phyloP scores from a whole-genome alignment of 2,329 filamentous ascomycete genomes.

The Bimuria novae-zelandiae region DNA sequence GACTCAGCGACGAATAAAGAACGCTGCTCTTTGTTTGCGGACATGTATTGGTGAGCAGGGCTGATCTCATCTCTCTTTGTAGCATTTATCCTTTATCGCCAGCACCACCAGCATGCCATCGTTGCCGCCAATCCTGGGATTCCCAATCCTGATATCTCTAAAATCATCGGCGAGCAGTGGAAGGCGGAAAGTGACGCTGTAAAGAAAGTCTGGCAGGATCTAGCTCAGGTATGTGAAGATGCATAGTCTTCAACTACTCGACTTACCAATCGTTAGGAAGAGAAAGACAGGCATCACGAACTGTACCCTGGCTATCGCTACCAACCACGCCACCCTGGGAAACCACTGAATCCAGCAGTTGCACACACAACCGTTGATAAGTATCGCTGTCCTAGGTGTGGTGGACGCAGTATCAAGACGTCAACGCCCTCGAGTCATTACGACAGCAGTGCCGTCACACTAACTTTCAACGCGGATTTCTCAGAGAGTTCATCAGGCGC shows the following conservation, averaged over 20 bases:
- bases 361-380: constrained; percentile 49
- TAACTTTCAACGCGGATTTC: constrained; percentile 44
- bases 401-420: constrained; percentile 68
- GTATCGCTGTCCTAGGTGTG: constrained; percentile 70
- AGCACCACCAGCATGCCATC: constrained; percentile 84
- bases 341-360: constrained; percentile 34
- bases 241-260: neutral
- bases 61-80: constrained; percentile 37
- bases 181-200: constrained; percentile 72
- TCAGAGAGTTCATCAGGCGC: constrained; percentile 40
- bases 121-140: constrained; percentile 83
- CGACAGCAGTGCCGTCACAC: constrained; percentile 49
- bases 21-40: constrained; percentile 33
- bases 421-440: constrained; percentile 64
- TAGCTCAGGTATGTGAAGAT: constrained; percentile 71
- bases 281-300: constrained; percentile 85
- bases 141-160: constrained; percentile 94
- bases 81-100: constrained; percentile 98
- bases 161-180: constrained; percentile 96
- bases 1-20: constrained; percentile 33
- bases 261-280: constrained; percentile 61
- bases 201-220: constrained; percentile 84
- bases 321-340: constrained; percentile 68
- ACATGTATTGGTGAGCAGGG: constrained; percentile 18
- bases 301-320: constrained; percentile 96